These are phyloP conservation scores for Friedmanniomyces simplex DNA, from an alignment of 495 filamentous ascomycete species.

Conservation along the genomic window DNA sequence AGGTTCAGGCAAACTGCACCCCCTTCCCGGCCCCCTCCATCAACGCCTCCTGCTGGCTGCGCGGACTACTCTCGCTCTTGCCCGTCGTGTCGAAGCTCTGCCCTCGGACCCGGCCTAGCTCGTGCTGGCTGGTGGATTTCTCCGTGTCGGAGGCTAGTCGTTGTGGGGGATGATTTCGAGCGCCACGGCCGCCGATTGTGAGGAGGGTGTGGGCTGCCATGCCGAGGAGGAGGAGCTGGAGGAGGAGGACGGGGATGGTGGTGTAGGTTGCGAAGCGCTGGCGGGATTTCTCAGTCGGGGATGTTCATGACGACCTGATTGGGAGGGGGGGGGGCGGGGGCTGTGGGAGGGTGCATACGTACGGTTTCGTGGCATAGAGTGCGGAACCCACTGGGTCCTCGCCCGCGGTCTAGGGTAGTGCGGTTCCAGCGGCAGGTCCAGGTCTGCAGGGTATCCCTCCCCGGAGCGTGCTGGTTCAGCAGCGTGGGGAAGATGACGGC, in stretches of 20 bases:
- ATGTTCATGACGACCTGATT: neutral
- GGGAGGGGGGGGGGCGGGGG: too few species aligned
- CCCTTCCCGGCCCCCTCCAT: neutral
- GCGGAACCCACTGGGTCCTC: constrained; percentile 9
- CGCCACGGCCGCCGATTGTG: neutral
- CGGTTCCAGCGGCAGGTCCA: constrained; percentile 24
- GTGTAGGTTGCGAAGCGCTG: constrained; percentile 24
- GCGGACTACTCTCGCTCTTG: constrained; percentile 7
- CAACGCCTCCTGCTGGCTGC: constrained; percentile 1
- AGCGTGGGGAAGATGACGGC: constrained; percentile 28
- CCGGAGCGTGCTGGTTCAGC: constrained; percentile 26
- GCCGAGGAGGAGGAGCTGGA: constrained; percentile 16
- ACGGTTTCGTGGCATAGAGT: constrained; percentile 19
- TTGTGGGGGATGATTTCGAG: too few species aligned
- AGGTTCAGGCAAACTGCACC: neutral
- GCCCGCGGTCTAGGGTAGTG: constrained; percentile 1
- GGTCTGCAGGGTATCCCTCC: constrained; percentile 26
- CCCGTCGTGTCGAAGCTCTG: constrained; percentile 12
- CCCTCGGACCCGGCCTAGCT: neutral
- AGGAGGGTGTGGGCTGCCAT: constrained; percentile 1
- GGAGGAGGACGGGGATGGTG: constrained; percentile 18
- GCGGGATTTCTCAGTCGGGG: neutral
- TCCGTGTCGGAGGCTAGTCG: constrained; percentile 1
- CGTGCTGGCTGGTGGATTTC: constrained; percentile 4
- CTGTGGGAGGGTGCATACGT: neutral